Evolutionary conservation across 371 early-diverging fungal species (phyloP), one percentile per base, ranked within the genome.

Genomic region (Mucor sp.): DNA sequence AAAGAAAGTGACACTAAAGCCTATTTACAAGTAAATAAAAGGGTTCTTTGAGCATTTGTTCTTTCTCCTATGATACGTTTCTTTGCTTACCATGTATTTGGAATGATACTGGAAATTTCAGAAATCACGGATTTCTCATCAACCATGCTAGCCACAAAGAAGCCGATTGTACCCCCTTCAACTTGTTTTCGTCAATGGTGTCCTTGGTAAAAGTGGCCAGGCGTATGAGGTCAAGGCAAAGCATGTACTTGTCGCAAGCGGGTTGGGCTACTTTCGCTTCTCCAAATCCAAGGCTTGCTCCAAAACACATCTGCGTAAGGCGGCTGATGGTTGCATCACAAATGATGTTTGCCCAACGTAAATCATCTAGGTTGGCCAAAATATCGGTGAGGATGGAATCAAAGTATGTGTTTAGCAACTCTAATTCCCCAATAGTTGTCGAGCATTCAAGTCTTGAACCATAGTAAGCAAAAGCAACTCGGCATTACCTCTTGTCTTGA

Each of bases 211-310:
- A 74, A 27, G 61, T 50, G 62, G 60, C 67, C 62, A 74, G 65
- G 53, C 65, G 69, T 58, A 65, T 48, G 23, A 63, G 25, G 56
- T 69, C 74, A 64, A 63, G 67, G 35, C 67, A 67, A 61, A 74
- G 65, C 60, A 56, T 58, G 59, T 69, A 48, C 55, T 69, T 69
- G 55, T 74, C 65, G 55, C 63, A 67, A 56, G 65, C 65, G 63
- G 70, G 63, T 53, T 67, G 68, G 58, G 70, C 67, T 37, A 67
- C 63, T 65, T 70, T 70, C 58, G 60, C 70, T 67, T 74, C 68
- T 41, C 63, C 63, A 67, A 74, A 70, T 61, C 69, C 62, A 57
- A 73, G 63, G 55, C 65, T 73, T 69, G 64, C 62, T 30, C 69
- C 69, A 69, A 64, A 65, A n/a, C 63, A 65, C 55, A 67, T 58